phyloP scores from a whole-genome alignment of 192 early-diverging fungal genomes.

The Linnemannia zychae region DNA sequence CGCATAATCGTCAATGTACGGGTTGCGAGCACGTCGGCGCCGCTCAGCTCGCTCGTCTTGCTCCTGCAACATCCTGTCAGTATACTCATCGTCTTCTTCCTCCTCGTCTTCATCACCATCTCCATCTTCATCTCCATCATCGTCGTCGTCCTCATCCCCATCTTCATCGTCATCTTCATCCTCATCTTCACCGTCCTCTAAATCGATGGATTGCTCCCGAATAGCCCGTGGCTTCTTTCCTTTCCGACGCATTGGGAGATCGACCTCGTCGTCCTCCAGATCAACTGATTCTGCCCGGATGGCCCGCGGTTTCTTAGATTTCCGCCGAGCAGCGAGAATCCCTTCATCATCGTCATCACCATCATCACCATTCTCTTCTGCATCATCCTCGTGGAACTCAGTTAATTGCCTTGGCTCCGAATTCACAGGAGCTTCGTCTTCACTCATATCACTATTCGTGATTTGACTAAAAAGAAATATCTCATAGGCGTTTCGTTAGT shows the following conservation, averaged over 20 bases:
- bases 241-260: background rate
- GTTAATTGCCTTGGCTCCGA: background rate
- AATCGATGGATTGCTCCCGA: background rate
- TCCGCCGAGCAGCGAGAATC: background rate
- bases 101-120: conserved; percentile 11
- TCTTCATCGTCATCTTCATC: background rate
- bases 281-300: background rate
- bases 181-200: conserved; percentile 12
- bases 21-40: background rate
- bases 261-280: background rate
- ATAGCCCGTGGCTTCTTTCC: background rate
- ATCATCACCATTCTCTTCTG: no score
- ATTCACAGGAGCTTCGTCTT: conserved; percentile 19
- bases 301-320: background rate
- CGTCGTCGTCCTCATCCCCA: background rate
- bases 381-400: background rate
- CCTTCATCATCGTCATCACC: background rate
- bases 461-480: no score
- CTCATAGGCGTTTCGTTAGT: no score
- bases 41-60: conserved; percentile 5
- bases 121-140: background rate
- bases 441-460: conserved; percentile 52
- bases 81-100: conserved; percentile 20
- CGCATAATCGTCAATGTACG: conserved; percentile 5
- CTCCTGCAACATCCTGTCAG: background rate